Evolutionary conservation across 2,329 filamentous ascomycete species (phyloP), one percentile per base, ranked within the genome.

Genomic region (Sporothrix dimorphospora): DNA sequence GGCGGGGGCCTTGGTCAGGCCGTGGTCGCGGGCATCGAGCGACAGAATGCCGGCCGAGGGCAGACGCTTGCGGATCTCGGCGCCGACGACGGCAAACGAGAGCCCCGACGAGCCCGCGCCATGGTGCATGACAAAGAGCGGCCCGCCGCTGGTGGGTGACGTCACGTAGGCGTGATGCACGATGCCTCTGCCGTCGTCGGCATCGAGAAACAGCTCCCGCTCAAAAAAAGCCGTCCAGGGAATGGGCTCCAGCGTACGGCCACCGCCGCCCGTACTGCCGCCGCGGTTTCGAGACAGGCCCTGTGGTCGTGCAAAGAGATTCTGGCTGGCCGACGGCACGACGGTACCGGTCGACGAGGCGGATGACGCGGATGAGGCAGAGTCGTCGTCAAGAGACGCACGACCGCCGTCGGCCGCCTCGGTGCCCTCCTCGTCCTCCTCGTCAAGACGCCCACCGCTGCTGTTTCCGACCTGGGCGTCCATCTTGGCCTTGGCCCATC

Each of bases 341-440:
- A 98, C 87, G n/a, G 95, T 98, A 34, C 94, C 94, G 3, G 94
- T 94, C 1, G 94, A 98, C 3, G 94, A 97, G 49, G 93, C 91
- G n/a, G 94, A 97, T 0, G 92, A 97, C 16, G 92, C 88, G 9
- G 89, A 91, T 0, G 90, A 73, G 7, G 73, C 66, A 16, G 90
- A 92, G 79, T 92, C 91, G 75, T 91, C 89, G 77, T 93, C 87
- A 69, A 84, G 85, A 55, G 81, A 38, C 11, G 38, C 24, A 45
- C 51, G 51, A 4, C 24, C 78, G 82, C 70, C 86, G 77, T 75
- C 80, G 57, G 75, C 75, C 72, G 82, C 78, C 47, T 79, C 80
- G 14, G 79, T 77, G 47, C 78, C 85, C 71, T 86, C 82, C 74
- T 88, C 85, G 71, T 88, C 86, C 70, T 81, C 79, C 77, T 88